Evolutionary conservation across 1,284 basidiomycete genomes (phyloP), one percentile per base, ranked within the genome.

Genomic region (Papiliotrema flavescens): DNA sequence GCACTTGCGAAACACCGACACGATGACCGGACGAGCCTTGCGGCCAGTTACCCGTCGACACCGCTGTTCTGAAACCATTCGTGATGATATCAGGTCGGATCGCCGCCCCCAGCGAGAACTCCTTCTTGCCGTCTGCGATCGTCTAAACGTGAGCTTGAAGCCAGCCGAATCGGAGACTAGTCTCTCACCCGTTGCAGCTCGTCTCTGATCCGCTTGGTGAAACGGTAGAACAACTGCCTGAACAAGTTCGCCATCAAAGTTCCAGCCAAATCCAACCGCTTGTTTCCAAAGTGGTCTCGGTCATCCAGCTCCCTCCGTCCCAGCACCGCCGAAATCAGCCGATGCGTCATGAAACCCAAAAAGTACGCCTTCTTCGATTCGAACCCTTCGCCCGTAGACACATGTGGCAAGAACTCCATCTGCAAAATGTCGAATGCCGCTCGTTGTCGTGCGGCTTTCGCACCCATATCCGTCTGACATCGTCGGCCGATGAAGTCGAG

Each of bases 301-400:
- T 99, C 95, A 72, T 99, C 95, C 39, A 98, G 82, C 72, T 98
- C 96, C 67, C 96, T 83, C 53, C 96, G 83, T 71, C 98, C 94
- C 66, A 98, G 78, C 17, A 93, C 93, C 40, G 96, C 94, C 17
- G 97, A 84, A 5, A 97, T 80, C 24, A 99, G 81, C 56, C 96
- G 87, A 78, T 98, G 95, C 48, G 98, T 90, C 95, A 99, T 99
- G 78, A 98, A 98, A n/a, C 96, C 96, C 61, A 98, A 93, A 83
- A 98, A 99, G 78, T 94, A 98, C 2, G 96, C 96, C 77, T 99
- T 99, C 80, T 96, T 96, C 39, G 90, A 94, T 77, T 96, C 91
- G 35, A 92, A 94, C 9, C 94, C 94, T 74, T 96, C 93, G 1
- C 87, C 84, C 83, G 94, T 95, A 3, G 95, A 95, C 26, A 99